Conservation (phyloP, 2,329 filamentous ascomycete species). For the Aspergillus aculeatinus region DNA sequence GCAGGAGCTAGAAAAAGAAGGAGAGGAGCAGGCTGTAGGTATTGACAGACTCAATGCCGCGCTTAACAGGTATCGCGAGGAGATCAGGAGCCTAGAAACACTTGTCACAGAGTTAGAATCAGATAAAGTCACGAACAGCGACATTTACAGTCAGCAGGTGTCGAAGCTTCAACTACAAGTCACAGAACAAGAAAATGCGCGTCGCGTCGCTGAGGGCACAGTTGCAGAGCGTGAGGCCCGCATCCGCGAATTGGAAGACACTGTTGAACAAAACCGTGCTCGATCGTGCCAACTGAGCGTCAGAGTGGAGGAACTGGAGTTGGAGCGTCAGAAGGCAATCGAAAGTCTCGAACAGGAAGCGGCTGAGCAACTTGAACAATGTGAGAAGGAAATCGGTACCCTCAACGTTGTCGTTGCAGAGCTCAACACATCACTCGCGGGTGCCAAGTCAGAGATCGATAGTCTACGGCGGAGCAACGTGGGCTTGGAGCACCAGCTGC, state of each 20-base stretch:
- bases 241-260: constrained; percentile 40
- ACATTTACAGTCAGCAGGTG: constrained; percentile 30
- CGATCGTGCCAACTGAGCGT: constrained; percentile 35
- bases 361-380: constrained; percentile 24
- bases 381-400: constrained; percentile 37
- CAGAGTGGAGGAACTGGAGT: constrained; percentile 35
- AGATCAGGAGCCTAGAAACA: constrained; percentile 44
- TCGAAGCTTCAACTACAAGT: constrained; percentile 37
- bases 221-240: constrained; percentile 34
- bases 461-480: constrained; percentile 37
- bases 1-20: constrained; percentile 43
- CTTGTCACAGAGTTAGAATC: constrained; percentile 44
- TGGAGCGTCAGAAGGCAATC: constrained; percentile 27
- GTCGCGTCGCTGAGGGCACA: constrained; percentile 36
- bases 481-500: constrained; percentile 39
- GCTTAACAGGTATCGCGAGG: constrained; percentile 45
- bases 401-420: constrained; percentile 45
- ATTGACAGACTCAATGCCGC: constrained; percentile 44
- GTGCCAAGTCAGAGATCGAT: constrained; percentile 35
- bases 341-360: constrained; percentile 25
- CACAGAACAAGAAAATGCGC: constrained; percentile 31
- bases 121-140: constrained; percentile 33
- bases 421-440: constrained; percentile 41
- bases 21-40: constrained; percentile 41
- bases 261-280: constrained; percentile 35